Conservation (phyloP, 2,329 filamentous ascomycete species). For the Cercospora sp. region DNA sequence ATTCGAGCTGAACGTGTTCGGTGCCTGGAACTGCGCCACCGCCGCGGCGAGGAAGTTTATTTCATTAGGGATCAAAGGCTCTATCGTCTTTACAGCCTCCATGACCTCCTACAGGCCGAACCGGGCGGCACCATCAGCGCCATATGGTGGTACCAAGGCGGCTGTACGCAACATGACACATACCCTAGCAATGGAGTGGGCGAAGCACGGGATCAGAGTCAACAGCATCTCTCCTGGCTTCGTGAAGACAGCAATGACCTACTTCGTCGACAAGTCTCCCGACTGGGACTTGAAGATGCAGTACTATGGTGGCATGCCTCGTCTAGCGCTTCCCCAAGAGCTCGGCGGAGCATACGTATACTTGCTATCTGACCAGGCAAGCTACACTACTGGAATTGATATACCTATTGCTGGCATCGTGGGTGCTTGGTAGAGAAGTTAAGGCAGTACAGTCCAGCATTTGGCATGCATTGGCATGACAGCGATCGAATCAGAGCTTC, state of each 20-base stretch:
- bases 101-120: constrained; percentile 53
- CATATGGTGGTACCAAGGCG: constrained; percentile 48
- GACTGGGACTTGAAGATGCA: constrained; percentile 57
- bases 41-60: constrained; percentile 50
- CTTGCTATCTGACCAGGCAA: constrained; percentile 49
- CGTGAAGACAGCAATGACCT: constrained; percentile 48
- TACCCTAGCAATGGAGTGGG: constrained; percentile 43
- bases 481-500: neutral
- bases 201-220: constrained; percentile 39
- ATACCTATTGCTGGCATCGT: constrained; percentile 50
- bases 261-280: constrained; percentile 51
- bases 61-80: constrained; percentile 48
- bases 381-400: constrained; percentile 53
- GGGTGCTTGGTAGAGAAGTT: constrained; percentile 20
- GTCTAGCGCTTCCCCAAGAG: constrained; percentile 55
- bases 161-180: constrained; percentile 47
- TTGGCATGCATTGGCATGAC: neutral
- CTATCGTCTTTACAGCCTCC: constrained; percentile 50
- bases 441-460: neutral
- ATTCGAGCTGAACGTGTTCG: constrained; percentile 46
- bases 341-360: constrained; percentile 54
- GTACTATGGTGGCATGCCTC: constrained; percentile 57
- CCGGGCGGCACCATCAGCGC: constrained; percentile 37
- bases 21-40: constrained; percentile 48
- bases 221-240: constrained; percentile 40